Evolutionary conservation across 768 basidiomycete genomes (phyloP).

Genomic region (Rhodocollybia butyracea): DNA sequence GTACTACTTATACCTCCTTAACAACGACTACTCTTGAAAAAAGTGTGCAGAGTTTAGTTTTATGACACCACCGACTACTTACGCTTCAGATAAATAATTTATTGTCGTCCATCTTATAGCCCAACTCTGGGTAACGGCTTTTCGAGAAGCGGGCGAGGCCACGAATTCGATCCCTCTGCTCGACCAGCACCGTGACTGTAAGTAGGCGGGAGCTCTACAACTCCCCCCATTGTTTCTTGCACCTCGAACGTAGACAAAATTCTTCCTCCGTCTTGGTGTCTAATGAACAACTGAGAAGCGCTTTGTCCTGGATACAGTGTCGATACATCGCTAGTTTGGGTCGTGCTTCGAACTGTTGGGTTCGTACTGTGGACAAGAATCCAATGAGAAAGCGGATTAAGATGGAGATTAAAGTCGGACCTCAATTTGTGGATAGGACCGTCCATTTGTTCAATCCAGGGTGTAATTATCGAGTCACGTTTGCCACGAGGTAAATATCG

Average conservation of each 20-base stretch:
- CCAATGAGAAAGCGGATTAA: too few relatives aligned
- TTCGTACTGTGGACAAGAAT: neutral
- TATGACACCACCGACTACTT: too few relatives aligned
- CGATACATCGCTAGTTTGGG: neutral
- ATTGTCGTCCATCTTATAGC: too few relatives aligned
- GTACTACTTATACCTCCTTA: too few relatives aligned
- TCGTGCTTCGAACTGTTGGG: neutral
- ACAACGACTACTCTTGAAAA: too few relatives aligned
- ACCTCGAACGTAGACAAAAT: neutral
- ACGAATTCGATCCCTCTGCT: neutral
- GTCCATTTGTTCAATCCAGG: neutral
- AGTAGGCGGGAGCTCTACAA: neutral
- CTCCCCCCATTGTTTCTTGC: neutral
- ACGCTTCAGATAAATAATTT: too few relatives aligned
- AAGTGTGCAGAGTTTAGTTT: too few relatives aligned
- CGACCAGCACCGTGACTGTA: neutral
- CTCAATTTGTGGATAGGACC: too few relatives aligned
- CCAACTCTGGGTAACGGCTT: neutral
- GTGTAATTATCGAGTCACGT: neutral
- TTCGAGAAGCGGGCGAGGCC: neutral
- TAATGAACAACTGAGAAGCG: neutral
- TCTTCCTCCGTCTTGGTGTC: neutral
- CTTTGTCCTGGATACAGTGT: neutral
- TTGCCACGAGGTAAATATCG: neutral
- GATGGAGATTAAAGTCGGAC: too few relatives aligned